Evolutionary conservation across 148 eudicot species (phyloP), one percentile per base, ranked within the genome.

Genomic region (Hydrangea macrophylla): DNA sequence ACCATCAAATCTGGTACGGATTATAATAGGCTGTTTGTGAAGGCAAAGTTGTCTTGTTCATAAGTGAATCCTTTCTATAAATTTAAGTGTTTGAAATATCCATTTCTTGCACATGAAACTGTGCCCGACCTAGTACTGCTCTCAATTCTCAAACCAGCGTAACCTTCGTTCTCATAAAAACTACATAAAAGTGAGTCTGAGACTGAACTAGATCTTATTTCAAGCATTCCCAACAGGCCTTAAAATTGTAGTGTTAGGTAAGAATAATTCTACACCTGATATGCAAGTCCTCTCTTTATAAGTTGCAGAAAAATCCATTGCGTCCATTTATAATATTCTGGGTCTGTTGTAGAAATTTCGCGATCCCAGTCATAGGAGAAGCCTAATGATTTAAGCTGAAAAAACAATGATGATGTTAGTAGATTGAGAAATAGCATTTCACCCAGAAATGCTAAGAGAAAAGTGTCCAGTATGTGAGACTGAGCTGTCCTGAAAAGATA

Each of bases 311-410:
- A 94, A 77, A 94, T 94, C 99, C 99, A 94, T 63, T 94, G 99
- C 23, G 99, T 94, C 99, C 99, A 94, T 81, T 77, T 90, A 78
- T 90, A 94, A 75, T 94, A 94, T 26, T 84, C 96, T 58, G 99
- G 97, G 62, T 94, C 93, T 11, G 91, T 90, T n/a, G 99, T 94
- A 54, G 99, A 90, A 67, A 94, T 79, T 84, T 94, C 99, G 64
- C 99, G 97, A 74, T 94, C 97, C 99, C 99, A 94, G 57, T 94
- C 99, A 76, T 88, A 94, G 31, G 99, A 94, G 76, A 94, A 94
- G 68, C 99, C 99, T 69, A 94, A 78, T 64, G 85, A 84, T 77
- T 94, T 94, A 51, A 94, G 97, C 99, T 94, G 83, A 44, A 71
- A n/a, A 62, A 76, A n/a, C 58, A 71, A 74, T 15, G 31, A 12